These are phyloP conservation scores for Sugiyamaella lignohabitans DNA, from an alignment of 805 yeast species.

Conservation along the genomic window DNA sequence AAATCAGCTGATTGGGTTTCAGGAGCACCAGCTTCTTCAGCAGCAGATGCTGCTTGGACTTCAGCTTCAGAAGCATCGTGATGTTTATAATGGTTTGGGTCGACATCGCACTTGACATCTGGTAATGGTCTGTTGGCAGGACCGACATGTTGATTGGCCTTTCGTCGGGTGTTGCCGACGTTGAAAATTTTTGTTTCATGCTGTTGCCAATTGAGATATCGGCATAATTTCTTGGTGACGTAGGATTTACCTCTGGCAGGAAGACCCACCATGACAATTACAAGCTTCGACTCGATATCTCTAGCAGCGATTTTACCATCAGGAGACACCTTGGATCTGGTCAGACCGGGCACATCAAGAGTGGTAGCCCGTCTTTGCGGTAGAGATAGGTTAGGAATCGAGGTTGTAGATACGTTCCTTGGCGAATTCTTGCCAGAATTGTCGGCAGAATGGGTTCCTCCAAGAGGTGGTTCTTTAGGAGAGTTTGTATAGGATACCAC, in stretches of 20 bases:
- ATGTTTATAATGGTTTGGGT: conserved; percentile 11
- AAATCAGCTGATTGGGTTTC: conserved; percentile 67
- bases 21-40: conserved; percentile 4
- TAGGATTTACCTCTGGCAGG: conserved; percentile 96
- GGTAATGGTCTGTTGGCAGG: conserved; percentile 64
- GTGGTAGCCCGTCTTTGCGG: conserved; percentile 61
- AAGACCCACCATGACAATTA: conserved; percentile 90
- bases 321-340: conserved; percentile 71
- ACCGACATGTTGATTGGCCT: conserved; percentile 54
- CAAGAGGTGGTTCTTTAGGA: conserved; percentile 12
- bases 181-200: conserved; percentile 87
- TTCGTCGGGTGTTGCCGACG: conserved; percentile 90
- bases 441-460: conserved; percentile 1
- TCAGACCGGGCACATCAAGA: conserved; percentile 86
- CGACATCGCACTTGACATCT: conserved; percentile 35
- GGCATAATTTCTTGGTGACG: conserved; percentile 80
- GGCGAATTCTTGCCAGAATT: conserved; percentile 14
- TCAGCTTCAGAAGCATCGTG: conserved; percentile 17
- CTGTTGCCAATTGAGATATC: conserved; percentile 91
- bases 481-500: conserved; percentile 19
- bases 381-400: conserved; percentile 18
- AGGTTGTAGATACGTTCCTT: conserved; percentile 4
- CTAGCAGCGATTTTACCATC: conserved; percentile 42
- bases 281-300: conserved; percentile 78
- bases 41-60: neutral